Base-by-base conservation (phyloP, 2,329 filamentous ascomycete genomes). In the Pezicula neosporulosa region DNA sequence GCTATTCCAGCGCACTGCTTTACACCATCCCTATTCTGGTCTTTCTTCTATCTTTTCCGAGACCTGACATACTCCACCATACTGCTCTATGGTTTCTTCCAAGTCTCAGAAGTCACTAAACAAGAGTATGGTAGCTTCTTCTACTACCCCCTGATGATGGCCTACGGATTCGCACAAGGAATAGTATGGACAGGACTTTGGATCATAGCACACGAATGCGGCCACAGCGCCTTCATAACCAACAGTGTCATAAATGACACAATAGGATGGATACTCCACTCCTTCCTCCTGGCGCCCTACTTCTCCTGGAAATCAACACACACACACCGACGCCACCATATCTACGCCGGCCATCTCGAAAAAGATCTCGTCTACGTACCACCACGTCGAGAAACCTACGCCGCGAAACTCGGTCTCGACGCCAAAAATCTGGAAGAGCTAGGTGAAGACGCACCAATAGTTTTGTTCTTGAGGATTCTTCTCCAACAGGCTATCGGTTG, bases 221-320 rank as follows among this genome's bases (percentile, higher is more conserved):
- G 93, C 59, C 93, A 97, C 75, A 87, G 91, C 70, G 87, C 93
- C 54, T 97, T 97, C 78, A 96, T 92, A 43, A 77, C 87, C 18
- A 96, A 87, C 65, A 91, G 87, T 76, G 76, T 81, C 5, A 72
- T 96, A 68, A 97, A 97, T 77, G 90, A 97, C 72, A 81, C 87
- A 28, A 89, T 94, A 51, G 92, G 92, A 65, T 96, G 89, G 88
- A 70, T 95, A 68, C 81, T 89, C 61, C 91, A 96, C 77, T 96
- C 91, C 33, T 71, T 83, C 38, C 82, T 96, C 30, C 78, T 96
- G 53, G 92, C 97, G 46, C 93, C 93, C 15, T 97, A 96, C 78
- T 97, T 96, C 77, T 95, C 89, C 69, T 97, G 93, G 93, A 94
- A 97, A 77, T 91, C 96, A 73, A 95, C 90, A 59, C 93, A 97